Conservation (phyloP, 129 eudicot species). For the Tagetes patula region DNA sequence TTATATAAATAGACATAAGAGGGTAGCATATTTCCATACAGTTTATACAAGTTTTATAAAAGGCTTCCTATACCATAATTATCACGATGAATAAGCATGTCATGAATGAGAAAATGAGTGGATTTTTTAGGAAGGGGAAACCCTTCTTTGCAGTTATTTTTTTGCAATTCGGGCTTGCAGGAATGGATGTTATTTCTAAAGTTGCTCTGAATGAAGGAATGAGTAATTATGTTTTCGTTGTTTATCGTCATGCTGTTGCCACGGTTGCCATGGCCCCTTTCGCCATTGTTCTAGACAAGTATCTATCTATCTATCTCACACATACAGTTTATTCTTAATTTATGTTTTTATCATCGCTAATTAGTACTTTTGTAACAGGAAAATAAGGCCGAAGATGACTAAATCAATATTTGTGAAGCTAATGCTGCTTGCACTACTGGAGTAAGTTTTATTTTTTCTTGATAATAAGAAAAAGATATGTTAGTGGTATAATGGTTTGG, state of each 20-base stretch:
- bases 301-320: conserved; percentile 15
- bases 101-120: conserved; percentile 28
- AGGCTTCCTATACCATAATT: not conserved
- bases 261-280: conserved; percentile 67
- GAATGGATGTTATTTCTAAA: conserved; percentile 76
- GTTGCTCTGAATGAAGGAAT: conserved; percentile 73
- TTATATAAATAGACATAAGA: conserved; percentile 35
- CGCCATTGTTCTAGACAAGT: conserved; percentile 77
- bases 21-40: conserved; percentile 31
- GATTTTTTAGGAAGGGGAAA: conserved; percentile 38
- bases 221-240: conserved; percentile 77
- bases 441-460: conserved; percentile 49
- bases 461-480: not conserved
- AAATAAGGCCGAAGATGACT: conserved; percentile 87
- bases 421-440: conserved; percentile 61
- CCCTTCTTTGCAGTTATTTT: conserved; percentile 67
- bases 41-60: conserved; percentile 21
- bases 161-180: conserved; percentile 76
- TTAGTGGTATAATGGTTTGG: not conserved
- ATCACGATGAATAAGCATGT: conserved; percentile 28
- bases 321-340: not conserved
- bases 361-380: conserved; percentile 47
- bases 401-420: conserved; percentile 53
- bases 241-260: conserved; percentile 78
- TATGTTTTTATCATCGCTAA: conserved; percentile 12